Base-by-base conservation (phyloP, 2,329 filamentous ascomycete species). In the Claviceps lovelessii region DNA sequence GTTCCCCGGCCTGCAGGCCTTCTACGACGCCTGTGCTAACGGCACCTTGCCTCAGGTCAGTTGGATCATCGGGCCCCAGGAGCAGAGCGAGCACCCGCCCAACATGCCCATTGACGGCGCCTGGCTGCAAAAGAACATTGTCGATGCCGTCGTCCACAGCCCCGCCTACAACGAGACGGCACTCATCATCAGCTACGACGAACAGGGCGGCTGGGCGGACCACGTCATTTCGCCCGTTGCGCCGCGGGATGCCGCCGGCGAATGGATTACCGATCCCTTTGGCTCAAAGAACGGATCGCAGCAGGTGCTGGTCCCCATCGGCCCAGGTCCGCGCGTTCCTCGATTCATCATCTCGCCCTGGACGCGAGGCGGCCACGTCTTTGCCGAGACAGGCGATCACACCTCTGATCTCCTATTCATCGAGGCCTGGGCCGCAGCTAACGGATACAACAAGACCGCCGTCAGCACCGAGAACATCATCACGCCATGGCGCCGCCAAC, bases 281-380 rank as follows among this genome's bases (percentile, higher is more conserved):
- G 35, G 73, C 37, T 28, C 49, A 37, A 45, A 55, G 23, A 48
- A 52, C 29, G 59, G 59, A 17, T 39, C 52, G 44, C 23, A 29
- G 45, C 28, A 41, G 39, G 39, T 7, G 39, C 17, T 41, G 5
- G 62, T 59, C 35, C 63, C 64, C 28, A 54, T 63, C 11, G 65
- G 65, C 1, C 66, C 51, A 62, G 65, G 65, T n/a, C 72, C 75
- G 59, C 73, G 76, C 7, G 65, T 76, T 3, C 76, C 76, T 0
- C 75, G 78, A 57, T 74, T 74, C 58, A 76, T 79, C 61, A 68
- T 79, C 53, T 78, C 76, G 1, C 76, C 76, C 0, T 79, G 74
- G 71, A 78, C 76, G 0, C 73, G 76, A 10, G 76, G 76, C 37
- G 73, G 72, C n/a, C 68, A 76, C 29, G 74, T 79, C 6, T 78